These are phyloP conservation scores for Chrysoporthe cubensis DNA, from an alignment of 2,329 filamentous ascomycete genomes.

Conservation along the genomic window DNA sequence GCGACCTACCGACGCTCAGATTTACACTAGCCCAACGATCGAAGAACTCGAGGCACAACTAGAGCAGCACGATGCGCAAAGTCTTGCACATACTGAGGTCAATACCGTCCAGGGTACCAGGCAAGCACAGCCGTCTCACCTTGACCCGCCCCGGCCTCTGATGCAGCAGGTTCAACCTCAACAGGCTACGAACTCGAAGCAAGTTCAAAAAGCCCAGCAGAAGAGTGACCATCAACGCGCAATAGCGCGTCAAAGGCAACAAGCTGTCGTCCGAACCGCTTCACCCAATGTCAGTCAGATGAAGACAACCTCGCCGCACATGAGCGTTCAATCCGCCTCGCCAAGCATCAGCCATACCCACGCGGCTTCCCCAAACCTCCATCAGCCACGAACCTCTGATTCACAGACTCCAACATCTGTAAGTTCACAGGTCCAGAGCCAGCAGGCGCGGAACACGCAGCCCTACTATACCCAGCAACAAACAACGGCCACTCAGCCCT, in stretches of 20 bases:
- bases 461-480: constrained; percentile 24
- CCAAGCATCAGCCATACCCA: constrained; percentile 23
- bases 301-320: constrained; percentile 24
- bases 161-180: constrained; percentile 19
- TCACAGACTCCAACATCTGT: constrained; percentile 26
- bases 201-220: constrained; percentile 32
- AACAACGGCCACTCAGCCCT: constrained; percentile 10
- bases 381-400: constrained; percentile 25
- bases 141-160: constrained; percentile 12
- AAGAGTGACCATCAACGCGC: constrained; percentile 27
- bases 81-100: constrained; percentile 14
- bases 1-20: constrained; percentile 20
- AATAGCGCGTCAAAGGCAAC: constrained; percentile 29
- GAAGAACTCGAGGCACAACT: constrained; percentile 29
- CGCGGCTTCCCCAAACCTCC: constrained; percentile 24
- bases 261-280: constrained; percentile 25
- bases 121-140: constrained; percentile 15
- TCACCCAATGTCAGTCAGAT: constrained; percentile 27
- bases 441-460: constrained; percentile 24
- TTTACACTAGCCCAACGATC: constrained; percentile 27
- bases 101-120: constrained; percentile 12
- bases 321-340: constrained; percentile 27
- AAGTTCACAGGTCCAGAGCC: constrained; percentile 24
- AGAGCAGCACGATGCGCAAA: constrained; percentile 24
- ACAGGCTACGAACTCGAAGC: constrained; percentile 21